Percentiles rank a stretch among this genome's conserved stretches.
Evolutionary conservation across 2,329 filamentous ascomycete genomes (phyloP).

Genomic region (Venturia effusa): DNA sequence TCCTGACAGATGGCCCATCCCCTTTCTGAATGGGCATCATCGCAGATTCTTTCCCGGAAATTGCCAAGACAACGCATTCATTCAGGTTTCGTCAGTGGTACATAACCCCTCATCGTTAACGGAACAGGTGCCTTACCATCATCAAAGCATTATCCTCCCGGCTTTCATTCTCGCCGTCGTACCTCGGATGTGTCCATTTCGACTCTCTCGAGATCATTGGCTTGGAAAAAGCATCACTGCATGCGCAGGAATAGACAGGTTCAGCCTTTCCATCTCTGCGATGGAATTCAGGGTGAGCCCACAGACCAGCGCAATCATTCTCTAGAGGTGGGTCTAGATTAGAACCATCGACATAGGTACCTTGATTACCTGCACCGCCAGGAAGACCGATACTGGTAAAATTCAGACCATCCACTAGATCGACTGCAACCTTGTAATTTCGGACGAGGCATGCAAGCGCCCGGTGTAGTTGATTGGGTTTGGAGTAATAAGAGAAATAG

Average conservation of each 20-base stretch:
- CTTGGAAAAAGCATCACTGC: not conserved
- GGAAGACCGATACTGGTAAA: not conserved
- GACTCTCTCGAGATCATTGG: not conserved
- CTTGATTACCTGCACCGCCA: not conserved
- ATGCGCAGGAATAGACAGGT: not conserved
- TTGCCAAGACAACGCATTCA: too few species aligned
- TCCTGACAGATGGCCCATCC: too few species aligned
- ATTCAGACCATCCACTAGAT: not conserved
- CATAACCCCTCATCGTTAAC: not conserved
- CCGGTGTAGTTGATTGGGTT: not conserved
- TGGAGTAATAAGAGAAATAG: not conserved
- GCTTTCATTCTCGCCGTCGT: not conserved
- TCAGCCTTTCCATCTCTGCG: not conserved
- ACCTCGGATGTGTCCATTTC: not conserved
- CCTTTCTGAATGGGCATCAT: too few species aligned
- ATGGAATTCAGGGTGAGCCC: not conserved
- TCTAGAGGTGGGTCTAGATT: too few species aligned
- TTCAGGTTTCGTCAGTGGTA: too few species aligned
- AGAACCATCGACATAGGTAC: not conserved
- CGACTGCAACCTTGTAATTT: not conserved
- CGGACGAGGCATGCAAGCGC: not conserved
- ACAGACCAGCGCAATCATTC: not conserved
- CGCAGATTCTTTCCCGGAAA: too few species aligned
- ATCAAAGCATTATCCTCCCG: not conserved
- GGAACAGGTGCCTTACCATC: not conserved